phyloP scores from a whole-genome alignment of 768 basidiomycete species.

The Termitomyces eurrhizus region DNA sequence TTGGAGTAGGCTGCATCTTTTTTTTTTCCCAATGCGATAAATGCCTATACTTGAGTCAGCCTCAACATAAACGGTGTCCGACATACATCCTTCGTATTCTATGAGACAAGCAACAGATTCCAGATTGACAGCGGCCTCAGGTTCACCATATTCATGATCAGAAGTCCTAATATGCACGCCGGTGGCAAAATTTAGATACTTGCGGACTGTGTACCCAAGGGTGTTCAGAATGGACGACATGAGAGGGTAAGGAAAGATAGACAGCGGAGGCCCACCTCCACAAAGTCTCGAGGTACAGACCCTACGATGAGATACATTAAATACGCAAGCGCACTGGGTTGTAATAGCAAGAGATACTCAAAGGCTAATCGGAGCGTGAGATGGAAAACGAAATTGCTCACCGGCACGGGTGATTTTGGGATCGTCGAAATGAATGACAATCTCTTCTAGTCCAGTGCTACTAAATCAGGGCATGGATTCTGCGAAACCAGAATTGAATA shows the following conservation, averaged over 20 bases:
- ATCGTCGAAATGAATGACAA: slow-evolving; percentile 77
- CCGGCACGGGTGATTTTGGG: slow-evolving; percentile 86
- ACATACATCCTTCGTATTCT: slow-evolving; percentile 28
- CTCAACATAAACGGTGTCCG: slow-evolving; percentile 3
- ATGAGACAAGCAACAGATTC: slow-evolving; percentile 58
- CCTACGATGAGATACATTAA: slow-evolving; percentile 34
- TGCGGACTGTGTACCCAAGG: slow-evolving; percentile 66
- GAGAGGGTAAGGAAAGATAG: slow-evolving; percentile 76
- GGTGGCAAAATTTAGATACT: slow-evolving; percentile 79
- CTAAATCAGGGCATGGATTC: slow-evolving; percentile 47
- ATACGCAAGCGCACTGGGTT: neutral
- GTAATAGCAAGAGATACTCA: slow-evolving; percentile 56
- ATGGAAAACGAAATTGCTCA: slow-evolving; percentile 30
- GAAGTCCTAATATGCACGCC: slow-evolving; percentile 57
- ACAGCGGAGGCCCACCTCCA: slow-evolving; percentile 81
- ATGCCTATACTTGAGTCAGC: neutral
- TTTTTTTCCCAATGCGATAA: neutral
- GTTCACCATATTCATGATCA: slow-evolving; percentile 34
- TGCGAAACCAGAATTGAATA: slow-evolving; percentile 78
- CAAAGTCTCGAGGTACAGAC: slow-evolving; percentile 85
- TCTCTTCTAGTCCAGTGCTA: slow-evolving; percentile 40
- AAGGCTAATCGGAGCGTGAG: slow-evolving; percentile 53
- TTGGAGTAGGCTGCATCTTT: slow-evolving; percentile 1
- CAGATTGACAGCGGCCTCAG: slow-evolving; percentile 64
- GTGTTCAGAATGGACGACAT: slow-evolving; percentile 68